Percentiles rank a stretch among this genome's conserved stretches.
These are phyloP conservation scores for Fusarium dlaminii DNA, from an alignment of 2,329 filamentous ascomycete species.

Conservation along the genomic window DNA sequence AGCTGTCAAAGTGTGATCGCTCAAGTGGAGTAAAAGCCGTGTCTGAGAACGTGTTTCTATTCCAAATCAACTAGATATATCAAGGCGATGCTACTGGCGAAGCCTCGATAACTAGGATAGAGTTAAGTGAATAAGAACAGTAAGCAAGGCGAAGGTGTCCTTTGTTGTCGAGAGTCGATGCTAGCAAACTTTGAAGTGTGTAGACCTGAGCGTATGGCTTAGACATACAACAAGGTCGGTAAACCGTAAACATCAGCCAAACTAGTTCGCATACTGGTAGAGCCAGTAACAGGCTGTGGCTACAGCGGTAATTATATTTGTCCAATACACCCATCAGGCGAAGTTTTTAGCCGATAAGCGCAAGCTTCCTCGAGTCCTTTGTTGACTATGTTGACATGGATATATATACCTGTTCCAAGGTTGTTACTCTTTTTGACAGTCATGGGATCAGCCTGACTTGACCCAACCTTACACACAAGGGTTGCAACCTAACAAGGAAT, in stretches of 20 bases:
- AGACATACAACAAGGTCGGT: not conserved
- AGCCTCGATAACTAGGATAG: not conserved
- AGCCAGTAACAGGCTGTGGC: conserved; percentile 13
- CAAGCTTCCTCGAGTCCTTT: not conserved
- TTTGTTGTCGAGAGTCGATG: not conserved
- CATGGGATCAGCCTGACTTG: conserved; percentile 37
- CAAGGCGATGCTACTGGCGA: not conserved
- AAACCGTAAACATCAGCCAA: not conserved
- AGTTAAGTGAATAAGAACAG: not conserved
- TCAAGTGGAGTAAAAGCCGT: not conserved
- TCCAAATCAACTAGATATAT: not conserved
- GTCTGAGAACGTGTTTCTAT: not conserved
- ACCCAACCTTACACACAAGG: conserved; percentile 34
- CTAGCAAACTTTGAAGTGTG: not conserved
- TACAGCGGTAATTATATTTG: conserved; percentile 27
- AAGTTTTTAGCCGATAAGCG: not conserved
- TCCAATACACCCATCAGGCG: conserved; percentile 1
- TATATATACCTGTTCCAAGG: conserved; percentile 21
- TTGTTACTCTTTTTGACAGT: conserved; percentile 36
- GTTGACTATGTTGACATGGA: conserved; percentile 21
- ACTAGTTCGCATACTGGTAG: not conserved
- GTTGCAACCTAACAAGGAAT: conserved; percentile 23
- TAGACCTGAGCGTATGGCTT: not conserved
- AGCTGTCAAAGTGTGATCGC: not conserved
- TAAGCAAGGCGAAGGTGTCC: not conserved